Evolutionary conservation across 495 filamentous ascomycete species (phyloP), one percentile per base, ranked within the genome.

Genomic region (Podospora appendiculata): DNA sequence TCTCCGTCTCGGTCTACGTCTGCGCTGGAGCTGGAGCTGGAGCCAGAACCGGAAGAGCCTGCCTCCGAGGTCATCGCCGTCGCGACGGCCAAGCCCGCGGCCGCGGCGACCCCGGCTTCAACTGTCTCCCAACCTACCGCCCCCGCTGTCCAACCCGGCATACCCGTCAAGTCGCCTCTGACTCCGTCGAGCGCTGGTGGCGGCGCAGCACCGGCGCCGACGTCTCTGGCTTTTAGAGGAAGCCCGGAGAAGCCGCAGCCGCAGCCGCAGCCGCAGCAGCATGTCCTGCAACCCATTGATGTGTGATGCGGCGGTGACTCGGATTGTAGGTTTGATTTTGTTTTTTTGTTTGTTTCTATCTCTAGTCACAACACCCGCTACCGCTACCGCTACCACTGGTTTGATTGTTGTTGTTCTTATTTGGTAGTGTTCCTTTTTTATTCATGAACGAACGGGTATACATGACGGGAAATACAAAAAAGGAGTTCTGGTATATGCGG

Each of bases 161-260:
- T 42, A 14, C 43, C 52, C 14, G 36, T 50, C 41, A 58, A 51
- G 41, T 38, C 60, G 4, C 59, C 59, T 6, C 55, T 53, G 10
- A 65, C 57, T 2, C 61, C 64, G 1, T 51, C 59, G 6, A 62
- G 57, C 32, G 61, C 51, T n/a, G n/a, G n/a, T n/a, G n/a, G n/a
- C n/a, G 38, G 2, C 10, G 38, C 38, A 40, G 3, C 38, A 12
- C 41, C 41, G 41, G 64, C 69, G 33, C 40, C 66, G 41, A 70
- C 73, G 1, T 64, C 74, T 16, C 55, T 79, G 47, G 74, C 76
- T 56, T 74, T 77, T 63, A 71, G 76, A 42, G 73, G 74, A 54
- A 80, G 76, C 58, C 76, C 77, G 35, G 77, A 78, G 54, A 75
- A 75, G 60, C 61, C 59, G 33, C 12, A 10, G 40, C 11, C 40